A percentile compares a stretch with the other conserved stretches of the same genome.
phyloP scores from a whole-genome alignment of 495 filamentous ascomycete genomes.

The Xanthoparmelia taractica region DNA sequence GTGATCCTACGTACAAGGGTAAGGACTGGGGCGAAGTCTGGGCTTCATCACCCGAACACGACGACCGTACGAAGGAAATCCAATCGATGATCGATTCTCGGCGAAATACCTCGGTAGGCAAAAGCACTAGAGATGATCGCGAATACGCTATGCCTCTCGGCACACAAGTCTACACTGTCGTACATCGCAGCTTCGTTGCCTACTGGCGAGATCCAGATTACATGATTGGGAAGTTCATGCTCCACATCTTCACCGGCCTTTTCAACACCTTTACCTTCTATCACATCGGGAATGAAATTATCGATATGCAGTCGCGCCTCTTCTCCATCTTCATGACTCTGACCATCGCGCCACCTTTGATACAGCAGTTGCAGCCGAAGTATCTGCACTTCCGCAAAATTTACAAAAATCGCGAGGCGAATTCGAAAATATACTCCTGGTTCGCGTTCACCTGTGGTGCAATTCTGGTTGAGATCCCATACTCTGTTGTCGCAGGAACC shows the following conservation, averaged over 20 bases:
- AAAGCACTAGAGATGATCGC: conserved; percentile 34
- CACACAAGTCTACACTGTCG: conserved; percentile 43
- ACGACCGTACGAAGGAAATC: conserved; percentile 40
- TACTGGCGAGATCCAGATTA: conserved; percentile 58
- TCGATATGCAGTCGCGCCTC: conserved; percentile 57
- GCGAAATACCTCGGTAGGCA: conserved; percentile 28
- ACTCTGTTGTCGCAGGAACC: conserved; percentile 43
- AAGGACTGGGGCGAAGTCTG: conserved; percentile 57
- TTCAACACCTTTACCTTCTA: conserved; percentile 57
- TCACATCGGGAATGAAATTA: conserved; percentile 46
- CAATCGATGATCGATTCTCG: conserved; percentile 39
- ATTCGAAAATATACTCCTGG: conserved; percentile 49
- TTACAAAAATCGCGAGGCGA: conserved; percentile 41
- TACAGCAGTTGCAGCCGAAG: conserved; percentile 51
- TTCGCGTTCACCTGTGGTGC: conserved; percentile 42
- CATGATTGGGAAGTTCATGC: conserved; percentile 49
- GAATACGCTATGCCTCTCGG: conserved; percentile 57
- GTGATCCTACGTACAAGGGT: conserved; percentile 53
- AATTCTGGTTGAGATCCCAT: conserved; percentile 46
- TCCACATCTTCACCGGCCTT: conserved; percentile 58
- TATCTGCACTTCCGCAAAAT: conserved; percentile 42
- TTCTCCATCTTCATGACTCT: conserved; percentile 69
- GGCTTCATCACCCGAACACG: conserved; percentile 41
- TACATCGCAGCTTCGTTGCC: conserved; percentile 46
- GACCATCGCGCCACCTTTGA: conserved; percentile 54